Evolutionary conservation across 2,329 filamentous ascomycete species (phyloP).

Genomic region (Catunica adiposa): DNA sequence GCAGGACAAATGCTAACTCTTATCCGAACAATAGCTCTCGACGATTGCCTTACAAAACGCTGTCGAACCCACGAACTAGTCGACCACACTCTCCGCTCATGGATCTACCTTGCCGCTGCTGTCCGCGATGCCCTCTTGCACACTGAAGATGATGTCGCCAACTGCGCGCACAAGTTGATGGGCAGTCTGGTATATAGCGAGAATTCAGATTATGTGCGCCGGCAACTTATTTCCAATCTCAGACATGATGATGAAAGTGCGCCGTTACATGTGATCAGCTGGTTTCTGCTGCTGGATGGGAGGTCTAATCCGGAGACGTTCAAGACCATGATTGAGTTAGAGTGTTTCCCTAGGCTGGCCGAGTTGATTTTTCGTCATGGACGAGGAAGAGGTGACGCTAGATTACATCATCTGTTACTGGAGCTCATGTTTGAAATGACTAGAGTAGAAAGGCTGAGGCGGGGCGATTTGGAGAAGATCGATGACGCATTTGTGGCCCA

Average conservation of each 20-base stretch:
- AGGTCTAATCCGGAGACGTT: constrained; percentile 62
- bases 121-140: constrained; percentile 61
- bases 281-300: constrained; percentile 76
- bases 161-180: constrained; percentile 65
- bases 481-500: constrained; percentile 69
- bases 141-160: constrained; percentile 62
- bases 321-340: constrained; percentile 72
- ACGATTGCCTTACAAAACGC: constrained; percentile 28
- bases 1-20: too few relatives aligned
- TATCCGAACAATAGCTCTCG: constrained; percentile 35
- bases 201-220: constrained; percentile 75
- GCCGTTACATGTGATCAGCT: constrained; percentile 66
- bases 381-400: constrained; percentile 21
- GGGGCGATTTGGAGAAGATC: constrained; percentile 59
- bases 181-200: constrained; percentile 55
- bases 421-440: constrained; percentile 95
- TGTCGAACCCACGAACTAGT: constrained; percentile 43
- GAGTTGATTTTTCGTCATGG: constrained; percentile 44
- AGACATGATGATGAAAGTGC: constrained; percentile 73
- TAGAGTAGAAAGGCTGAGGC: constrained; percentile 64
- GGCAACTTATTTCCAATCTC: constrained; percentile 81
- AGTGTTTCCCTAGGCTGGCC: constrained; percentile 66
- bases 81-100: constrained; percentile 72
- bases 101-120: constrained; percentile 60
- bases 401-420: constrained; percentile 64